Percentiles rank a stretch among this genome's conserved stretches.
Conservation (phyloP, 176 grass and related monocot species). For the sorghum (Sorghum bicolor) region Sorghum_bicolor_NCBIv3 NC_012878.2:54350001-54350500, state of each 20-base stretch:
- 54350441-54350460: conserved; percentile 92
- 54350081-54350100: no score
- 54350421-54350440: conserved; percentile 61
- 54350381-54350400: conserved; percentile 72
- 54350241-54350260: conserved; percentile 5
- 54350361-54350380: conserved; percentile 78
- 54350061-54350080: no score
- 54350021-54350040: neutral
- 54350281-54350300: neutral
- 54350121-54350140: conserved; percentile 5
- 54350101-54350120: neutral
- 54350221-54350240: conserved; percentile 64
- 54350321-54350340: neutral
- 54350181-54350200: conserved; percentile 80
- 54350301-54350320: neutral
- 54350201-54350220: conserved; percentile 91
- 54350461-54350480: conserved; percentile 57
- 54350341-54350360: conserved; percentile 39
- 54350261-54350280: neutral
- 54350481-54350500: conserved; percentile 44
- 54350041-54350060: no score
- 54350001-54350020: neutral
- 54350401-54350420: conserved; percentile 81
- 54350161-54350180: conserved; percentile 93
- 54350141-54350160: neutral